Conservation (phyloP, 1,284 basidiomycete genomes). For the Heterobasidion irregulare region DNA sequence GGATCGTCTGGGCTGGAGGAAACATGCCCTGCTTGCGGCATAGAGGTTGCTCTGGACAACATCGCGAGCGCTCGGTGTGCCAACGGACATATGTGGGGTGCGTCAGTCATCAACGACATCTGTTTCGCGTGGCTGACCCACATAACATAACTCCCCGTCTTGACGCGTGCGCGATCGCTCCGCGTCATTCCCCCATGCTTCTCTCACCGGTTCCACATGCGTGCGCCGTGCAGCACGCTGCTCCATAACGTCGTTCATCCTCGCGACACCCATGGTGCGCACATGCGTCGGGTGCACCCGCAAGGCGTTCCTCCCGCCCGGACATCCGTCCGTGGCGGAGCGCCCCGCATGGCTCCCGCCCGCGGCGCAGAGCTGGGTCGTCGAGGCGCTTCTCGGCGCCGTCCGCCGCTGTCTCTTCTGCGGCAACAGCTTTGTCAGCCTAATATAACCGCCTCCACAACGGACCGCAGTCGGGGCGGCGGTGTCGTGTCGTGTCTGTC, state of each 20-base stretch:
- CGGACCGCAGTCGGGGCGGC: no score
- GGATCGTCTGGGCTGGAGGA: conserved; percentile 36
- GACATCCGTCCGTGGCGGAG: conserved; percentile 8
- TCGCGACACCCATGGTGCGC: conserved; percentile 57
- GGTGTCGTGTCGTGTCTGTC: no score
- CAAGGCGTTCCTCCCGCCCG: conserved; percentile 54
- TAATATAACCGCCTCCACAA: conserved; percentile 15
- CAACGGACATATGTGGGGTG: conserved; percentile 66
- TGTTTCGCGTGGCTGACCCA: neutral
- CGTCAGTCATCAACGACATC: conserved; percentile 12
- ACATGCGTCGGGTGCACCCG: conserved; percentile 65
- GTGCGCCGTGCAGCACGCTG: conserved; percentile 42
- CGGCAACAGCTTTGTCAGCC: conserved; percentile 53
- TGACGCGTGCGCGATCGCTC: neutral
- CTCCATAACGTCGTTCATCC: conserved; percentile 63
- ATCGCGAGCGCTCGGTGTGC: conserved; percentile 49
- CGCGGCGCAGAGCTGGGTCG: conserved; percentile 52
- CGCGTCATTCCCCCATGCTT: neutral
- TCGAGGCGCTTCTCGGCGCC: conserved; percentile 54
- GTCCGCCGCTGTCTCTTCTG: conserved; percentile 61
- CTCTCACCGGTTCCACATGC: neutral
- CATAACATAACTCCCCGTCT: no score
- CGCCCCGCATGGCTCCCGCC: conserved; percentile 28
- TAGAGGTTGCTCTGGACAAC: conserved; percentile 46
- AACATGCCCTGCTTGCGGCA: conserved; percentile 60